Base-by-base conservation (phyloP, 1,139 yeast species). In the Diutina pseudorugosa region DNA sequence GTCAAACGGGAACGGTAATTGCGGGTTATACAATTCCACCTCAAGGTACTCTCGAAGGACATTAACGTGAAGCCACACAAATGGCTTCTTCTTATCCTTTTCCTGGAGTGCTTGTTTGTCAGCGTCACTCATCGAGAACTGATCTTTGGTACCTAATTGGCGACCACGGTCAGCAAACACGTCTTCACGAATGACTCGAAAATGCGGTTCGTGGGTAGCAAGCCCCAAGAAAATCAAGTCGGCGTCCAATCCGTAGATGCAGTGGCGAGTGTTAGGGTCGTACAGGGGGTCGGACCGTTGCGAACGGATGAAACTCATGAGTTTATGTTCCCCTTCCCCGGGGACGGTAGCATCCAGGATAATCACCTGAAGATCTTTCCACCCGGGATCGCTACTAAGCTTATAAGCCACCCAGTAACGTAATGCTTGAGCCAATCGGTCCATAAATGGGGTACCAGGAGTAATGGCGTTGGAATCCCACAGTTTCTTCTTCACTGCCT, bases 371-470 rank as follows among this genome's bases (percentile, higher is more conserved):
- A 89, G 74, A 56, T 83, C 79, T 59, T 89, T 86, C 98, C 98
- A 94, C 53, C 85, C 89, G 5, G 95, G 81, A 62, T 94, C 98
- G 50, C 84, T 83, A 45, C 95, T 82, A 52, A 93, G 82, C 67
- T 94, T 94, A 65, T 88, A 89, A 59, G 91, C 93, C 54, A 91
- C 85, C 76, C 91, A 94, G 66, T 90, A 94, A 59, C 93, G 82
- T 62, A 94, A 74, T 58, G 91, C 85, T 54, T 76, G 76, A 0
- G 98, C 93, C 58, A 94, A 76, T 58, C 82, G 85, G 41, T 91
- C 88, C 99, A 94, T 94, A 62, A 94, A 94, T 59, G 94, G 98
- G 0, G 99, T 94, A 41, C 98, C 99, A 5, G 99, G 99, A 2
- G 99, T 94, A 63, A 94, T 94, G 25, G 95, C 82, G 64, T 93